phyloP scores from a whole-genome alignment of 805 yeast genomes.

The Jamesozyma jinghongensis region DNA sequence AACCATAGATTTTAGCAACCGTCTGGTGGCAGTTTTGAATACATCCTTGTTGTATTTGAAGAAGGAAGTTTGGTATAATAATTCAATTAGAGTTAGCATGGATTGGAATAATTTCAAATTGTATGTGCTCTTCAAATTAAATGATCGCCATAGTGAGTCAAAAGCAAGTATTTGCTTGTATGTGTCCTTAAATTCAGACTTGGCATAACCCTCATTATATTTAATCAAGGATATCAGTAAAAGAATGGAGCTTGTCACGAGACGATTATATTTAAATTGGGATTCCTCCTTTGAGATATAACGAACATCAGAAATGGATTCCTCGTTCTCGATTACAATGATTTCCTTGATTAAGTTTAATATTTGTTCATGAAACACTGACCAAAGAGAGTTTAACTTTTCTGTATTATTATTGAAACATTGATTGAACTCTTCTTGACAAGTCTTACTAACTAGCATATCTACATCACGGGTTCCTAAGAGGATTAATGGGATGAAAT shows the following conservation, averaged over 20 bases:
- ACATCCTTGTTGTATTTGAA: constrained; percentile 18
- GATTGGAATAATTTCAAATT: constrained; percentile 38
- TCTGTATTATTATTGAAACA: constrained; percentile 51
- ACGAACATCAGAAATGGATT: constrained; percentile 67
- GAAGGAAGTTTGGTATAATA: constrained; percentile 20
- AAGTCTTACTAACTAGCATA: constrained; percentile 43
- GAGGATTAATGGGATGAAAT: constrained; percentile 65
- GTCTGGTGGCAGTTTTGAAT: constrained; percentile 29
- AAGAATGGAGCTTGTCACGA: constrained; percentile 41
- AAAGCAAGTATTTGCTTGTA: constrained; percentile 32
- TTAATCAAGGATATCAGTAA: constrained; percentile 35
- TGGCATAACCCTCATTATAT: constrained; percentile 8
- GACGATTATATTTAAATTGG: constrained; percentile 50
- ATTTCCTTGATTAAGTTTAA: constrained; percentile 46
- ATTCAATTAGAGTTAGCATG: constrained; percentile 32
- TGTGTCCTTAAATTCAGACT: constrained; percentile 6
- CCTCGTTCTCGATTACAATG: constrained; percentile 47
- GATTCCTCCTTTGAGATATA: constrained; percentile 59
- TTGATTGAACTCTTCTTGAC: constrained; percentile 37
- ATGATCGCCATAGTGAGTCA: constrained; percentile 39
- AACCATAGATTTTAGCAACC: constrained; percentile 28
- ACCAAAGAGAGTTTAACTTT: constrained; percentile 52
- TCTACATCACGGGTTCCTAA: constrained; percentile 68
- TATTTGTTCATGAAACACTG: constrained; percentile 46
- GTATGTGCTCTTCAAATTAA: constrained; percentile 29